Conservation (phyloP, 2,329 filamentous ascomycete species). For the Aspergillus fijiensis region DNA sequence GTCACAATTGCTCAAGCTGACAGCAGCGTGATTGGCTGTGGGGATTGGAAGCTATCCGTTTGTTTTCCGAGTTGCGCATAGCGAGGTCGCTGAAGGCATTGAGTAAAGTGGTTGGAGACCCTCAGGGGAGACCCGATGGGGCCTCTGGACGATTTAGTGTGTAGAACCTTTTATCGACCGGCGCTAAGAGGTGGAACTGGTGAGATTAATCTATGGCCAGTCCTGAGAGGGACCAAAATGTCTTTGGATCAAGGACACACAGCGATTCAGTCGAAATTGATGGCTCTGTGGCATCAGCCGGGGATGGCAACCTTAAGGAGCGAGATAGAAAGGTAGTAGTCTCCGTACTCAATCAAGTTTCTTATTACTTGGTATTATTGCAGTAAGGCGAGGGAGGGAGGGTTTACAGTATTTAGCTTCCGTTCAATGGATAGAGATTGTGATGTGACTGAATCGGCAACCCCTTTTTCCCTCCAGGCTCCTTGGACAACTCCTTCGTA, state of each 20-base stretch:
- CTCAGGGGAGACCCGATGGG: slow-evolving; percentile 7
- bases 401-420: background rate
- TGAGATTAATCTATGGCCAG: slow-evolving; percentile 13
- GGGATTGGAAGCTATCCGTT: slow-evolving; percentile 1
- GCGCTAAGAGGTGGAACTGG: slow-evolving; percentile 13
- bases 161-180: slow-evolving; percentile 4
- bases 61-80: slow-evolving; percentile 5
- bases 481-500: background rate
- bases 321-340: background rate
- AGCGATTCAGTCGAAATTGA: background rate
- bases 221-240: background rate
- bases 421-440: background rate
- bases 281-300: background rate
- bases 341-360: background rate
- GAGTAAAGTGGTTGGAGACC: slow-evolving; percentile 1
- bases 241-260: background rate
- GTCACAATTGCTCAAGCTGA: background rate
- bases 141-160: slow-evolving; percentile 4
- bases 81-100: background rate
- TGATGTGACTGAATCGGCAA: background rate
- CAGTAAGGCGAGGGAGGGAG: background rate
- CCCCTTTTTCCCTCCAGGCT: background rate
- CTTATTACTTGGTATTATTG: background rate
- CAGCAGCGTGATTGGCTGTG: slow-evolving; percentile 3
- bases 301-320: background rate